Conservation (phyloP, 2,329 filamentous ascomycete genomes). For the Huntiella savannae region DNA sequence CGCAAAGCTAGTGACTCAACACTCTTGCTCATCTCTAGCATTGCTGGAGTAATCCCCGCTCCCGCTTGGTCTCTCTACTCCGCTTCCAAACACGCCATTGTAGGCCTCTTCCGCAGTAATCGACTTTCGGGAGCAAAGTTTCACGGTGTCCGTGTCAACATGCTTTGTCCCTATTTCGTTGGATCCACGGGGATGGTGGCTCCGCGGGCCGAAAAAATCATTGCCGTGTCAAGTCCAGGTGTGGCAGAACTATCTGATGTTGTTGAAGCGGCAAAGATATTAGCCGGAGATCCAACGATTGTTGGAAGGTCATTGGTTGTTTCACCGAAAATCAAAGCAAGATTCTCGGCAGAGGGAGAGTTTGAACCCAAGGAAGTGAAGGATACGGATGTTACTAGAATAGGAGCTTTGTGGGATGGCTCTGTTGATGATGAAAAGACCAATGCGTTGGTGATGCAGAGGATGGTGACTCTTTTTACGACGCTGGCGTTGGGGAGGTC, state of each 20-base stretch:
- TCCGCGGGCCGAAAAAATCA: constrained; percentile 23
- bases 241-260: constrained; percentile 38
- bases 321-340: constrained; percentile 28
- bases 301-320: constrained; percentile 37
- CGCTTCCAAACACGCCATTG: constrained; percentile 44
- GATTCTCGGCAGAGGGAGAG: not conserved
- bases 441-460: not conserved
- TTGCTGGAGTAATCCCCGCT: constrained; percentile 33
- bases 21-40: constrained; percentile 41
- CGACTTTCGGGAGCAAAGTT: constrained; percentile 26
- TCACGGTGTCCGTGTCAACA: constrained; percentile 38
- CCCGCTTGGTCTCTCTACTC: constrained; percentile 29
- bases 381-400: not conserved
- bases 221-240: constrained; percentile 27
- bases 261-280: constrained; percentile 41
- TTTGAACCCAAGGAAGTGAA: not conserved
- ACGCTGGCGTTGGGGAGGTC: no score
- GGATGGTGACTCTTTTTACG: no score
- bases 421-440: constrained; percentile 1
- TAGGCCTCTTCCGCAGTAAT: constrained; percentile 43
- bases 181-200: constrained; percentile 39
- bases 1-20: constrained; percentile 30
- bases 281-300: constrained; percentile 39
- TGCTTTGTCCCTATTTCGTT: constrained; percentile 48
- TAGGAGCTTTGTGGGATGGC: not conserved